Percentiles rank a stretch among this genome's conserved stretches.
Evolutionary conservation across 352 stramenopile genomes (phyloP).

Genomic region (Phytophthora cryptogea): DNA sequence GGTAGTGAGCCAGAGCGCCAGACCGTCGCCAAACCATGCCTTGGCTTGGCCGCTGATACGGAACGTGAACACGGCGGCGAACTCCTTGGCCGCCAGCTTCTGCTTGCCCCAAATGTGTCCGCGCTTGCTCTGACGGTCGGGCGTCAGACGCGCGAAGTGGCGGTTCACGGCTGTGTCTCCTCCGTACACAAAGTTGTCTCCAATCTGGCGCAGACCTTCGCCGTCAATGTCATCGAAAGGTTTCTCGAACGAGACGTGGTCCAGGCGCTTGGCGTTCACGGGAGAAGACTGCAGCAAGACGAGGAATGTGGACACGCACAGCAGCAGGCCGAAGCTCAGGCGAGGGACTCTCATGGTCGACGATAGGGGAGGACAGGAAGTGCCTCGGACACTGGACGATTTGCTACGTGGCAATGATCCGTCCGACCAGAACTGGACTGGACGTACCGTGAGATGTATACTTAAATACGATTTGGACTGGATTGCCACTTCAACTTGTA

Average conservation of each 20-base stretch:
- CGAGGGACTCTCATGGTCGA: slow-evolving; percentile 29
- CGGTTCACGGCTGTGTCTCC: slow-evolving; percentile 72
- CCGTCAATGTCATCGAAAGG: slow-evolving; percentile 76
- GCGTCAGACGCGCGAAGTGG: slow-evolving; percentile 83
- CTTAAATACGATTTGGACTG: slow-evolving; percentile 20
- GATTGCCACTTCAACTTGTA: slow-evolving; percentile 6
- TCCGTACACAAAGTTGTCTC: slow-evolving; percentile 61
- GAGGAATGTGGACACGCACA: slow-evolving; percentile 27
- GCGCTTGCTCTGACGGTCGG: slow-evolving; percentile 78
- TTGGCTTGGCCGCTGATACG: slow-evolving; percentile 83
- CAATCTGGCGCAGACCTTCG: slow-evolving; percentile 60
- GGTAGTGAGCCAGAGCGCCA: slow-evolving; percentile 83
- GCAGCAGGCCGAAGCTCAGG: slow-evolving; percentile 23
- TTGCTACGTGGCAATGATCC: slow-evolving; percentile 26
- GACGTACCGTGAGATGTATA: neutral
- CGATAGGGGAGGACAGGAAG: slow-evolving; percentile 4
- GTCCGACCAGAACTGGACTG: slow-evolving; percentile 3
- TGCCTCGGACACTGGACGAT: neutral
- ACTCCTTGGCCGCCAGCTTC: slow-evolving; percentile 61
- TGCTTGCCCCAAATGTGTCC: slow-evolving; percentile 79
- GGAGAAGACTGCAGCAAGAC: slow-evolving; percentile 20
- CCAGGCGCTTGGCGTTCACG: slow-evolving; percentile 41
- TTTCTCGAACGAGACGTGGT: slow-evolving; percentile 74
- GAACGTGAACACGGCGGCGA: slow-evolving; percentile 81
- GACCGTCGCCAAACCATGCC: slow-evolving; percentile 76